Conservation (phyloP, 352 stramenopile genomes). For the Pythium phragmitis region DNA sequence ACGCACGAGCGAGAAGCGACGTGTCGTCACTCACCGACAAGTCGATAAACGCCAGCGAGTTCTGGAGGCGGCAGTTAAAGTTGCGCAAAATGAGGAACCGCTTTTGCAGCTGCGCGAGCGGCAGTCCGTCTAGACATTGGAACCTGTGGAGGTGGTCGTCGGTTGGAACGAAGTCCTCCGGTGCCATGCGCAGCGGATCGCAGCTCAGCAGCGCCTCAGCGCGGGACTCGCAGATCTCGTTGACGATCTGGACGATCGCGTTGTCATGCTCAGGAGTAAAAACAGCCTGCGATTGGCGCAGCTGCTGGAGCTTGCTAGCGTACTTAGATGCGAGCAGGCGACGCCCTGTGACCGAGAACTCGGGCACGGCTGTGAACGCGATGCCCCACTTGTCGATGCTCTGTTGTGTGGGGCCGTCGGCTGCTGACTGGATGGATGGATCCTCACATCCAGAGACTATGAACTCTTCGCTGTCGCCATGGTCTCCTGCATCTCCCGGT, state of each 20-base stretch:
- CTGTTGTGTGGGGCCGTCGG: constrained; percentile 22
- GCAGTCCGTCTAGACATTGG: constrained; percentile 41
- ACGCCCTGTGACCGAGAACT: constrained; percentile 80
- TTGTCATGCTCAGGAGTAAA: constrained; percentile 70
- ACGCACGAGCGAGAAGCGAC: constrained; percentile 62
- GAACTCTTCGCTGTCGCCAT: constrained; percentile 8
- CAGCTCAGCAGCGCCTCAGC: constrained; percentile 75
- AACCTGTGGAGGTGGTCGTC: constrained; percentile 64
- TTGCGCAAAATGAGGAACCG: constrained; percentile 86
- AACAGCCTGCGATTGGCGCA: constrained; percentile 67
- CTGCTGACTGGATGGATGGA: neutral
- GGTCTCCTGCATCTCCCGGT: neutral
- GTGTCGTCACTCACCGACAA: constrained; percentile 62
- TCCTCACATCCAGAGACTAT: constrained; percentile 6
- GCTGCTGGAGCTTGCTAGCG: constrained; percentile 45
- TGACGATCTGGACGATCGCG: constrained; percentile 78
- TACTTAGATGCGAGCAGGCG: constrained; percentile 77
- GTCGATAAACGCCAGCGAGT: constrained; percentile 84
- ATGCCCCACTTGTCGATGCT: constrained; percentile 82
- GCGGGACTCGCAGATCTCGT: constrained; percentile 78
- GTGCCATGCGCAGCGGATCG: constrained; percentile 80
- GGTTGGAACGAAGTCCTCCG: constrained; percentile 74
- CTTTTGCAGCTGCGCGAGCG: constrained; percentile 59
- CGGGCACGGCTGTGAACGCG: constrained; percentile 79
- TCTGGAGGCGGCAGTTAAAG: constrained; percentile 86